Evolutionary conservation across 2,329 filamentous ascomycete genomes (phyloP).

Genomic region (Epichloe sp.): DNA sequence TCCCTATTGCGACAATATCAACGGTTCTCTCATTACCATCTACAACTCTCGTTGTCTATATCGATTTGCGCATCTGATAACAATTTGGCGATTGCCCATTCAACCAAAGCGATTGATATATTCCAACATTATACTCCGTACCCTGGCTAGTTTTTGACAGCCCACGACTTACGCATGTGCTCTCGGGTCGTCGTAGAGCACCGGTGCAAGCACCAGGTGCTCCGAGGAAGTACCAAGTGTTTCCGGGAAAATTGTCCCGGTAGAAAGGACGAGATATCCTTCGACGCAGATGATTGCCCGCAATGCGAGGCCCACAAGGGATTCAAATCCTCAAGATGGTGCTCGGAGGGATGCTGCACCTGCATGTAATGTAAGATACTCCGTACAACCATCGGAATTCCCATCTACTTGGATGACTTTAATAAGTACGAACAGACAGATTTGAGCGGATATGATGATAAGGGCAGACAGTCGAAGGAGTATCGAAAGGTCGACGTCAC

Average conservation of each 20-base stretch:
- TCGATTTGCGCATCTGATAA: background rate
- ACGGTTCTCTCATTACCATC: background rate
- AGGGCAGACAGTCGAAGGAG: background rate
- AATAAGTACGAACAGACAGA: background rate
- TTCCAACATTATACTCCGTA: too few species aligned
- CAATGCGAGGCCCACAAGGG: slow-evolving; percentile 20
- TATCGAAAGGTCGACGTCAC: background rate
- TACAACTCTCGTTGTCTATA: background rate
- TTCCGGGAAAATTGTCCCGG: slow-evolving; percentile 19
- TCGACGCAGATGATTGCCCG: slow-evolving; percentile 20
- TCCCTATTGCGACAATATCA: background rate
- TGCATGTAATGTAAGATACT: slow-evolving; percentile 11
- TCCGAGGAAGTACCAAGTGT: slow-evolving; percentile 23
- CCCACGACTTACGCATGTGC: slow-evolving; percentile 17
- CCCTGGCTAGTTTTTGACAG: background rate
- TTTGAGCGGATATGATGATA: background rate
- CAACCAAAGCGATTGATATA: background rate
- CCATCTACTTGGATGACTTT: background rate
- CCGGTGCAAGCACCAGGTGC: slow-evolving; percentile 22
- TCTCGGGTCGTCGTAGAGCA: slow-evolving; percentile 21
- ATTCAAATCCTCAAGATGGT: slow-evolving; percentile 23
- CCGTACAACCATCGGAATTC: background rate
- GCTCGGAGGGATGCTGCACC: slow-evolving; percentile 19
- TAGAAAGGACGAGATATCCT: slow-evolving; percentile 17
- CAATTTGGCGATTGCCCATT: background rate